Conservation (phyloP, 805 yeast genomes). For the Zygotorulaspora chibaensis region DNA sequence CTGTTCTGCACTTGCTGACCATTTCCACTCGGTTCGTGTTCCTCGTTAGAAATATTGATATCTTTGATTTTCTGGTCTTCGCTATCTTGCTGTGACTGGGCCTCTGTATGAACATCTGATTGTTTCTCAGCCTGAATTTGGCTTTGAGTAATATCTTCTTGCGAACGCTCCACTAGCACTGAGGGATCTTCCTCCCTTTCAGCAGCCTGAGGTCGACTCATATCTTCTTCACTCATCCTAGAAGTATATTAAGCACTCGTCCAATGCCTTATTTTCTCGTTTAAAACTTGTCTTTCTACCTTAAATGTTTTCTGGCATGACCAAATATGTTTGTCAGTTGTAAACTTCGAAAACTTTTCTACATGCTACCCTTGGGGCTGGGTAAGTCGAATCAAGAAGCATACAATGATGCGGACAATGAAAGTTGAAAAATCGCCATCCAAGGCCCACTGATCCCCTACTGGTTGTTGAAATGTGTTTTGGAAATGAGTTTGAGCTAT, state of each 20-base stretch:
- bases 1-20: not conserved
- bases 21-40: not conserved
- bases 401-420: too few species aligned
- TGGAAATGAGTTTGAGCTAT: slow-evolving; percentile 16
- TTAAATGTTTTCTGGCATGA: not conserved
- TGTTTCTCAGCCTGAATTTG: not conserved
- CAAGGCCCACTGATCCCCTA: too few species aligned
- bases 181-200: not conserved
- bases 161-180: not conserved
- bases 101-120: not conserved
- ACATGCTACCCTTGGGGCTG: not conserved
- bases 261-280: not conserved
- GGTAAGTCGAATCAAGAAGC: not conserved
- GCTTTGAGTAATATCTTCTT: not conserved
- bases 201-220: not conserved
- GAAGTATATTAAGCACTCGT: not conserved
- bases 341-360: not conserved
- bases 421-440: too few species aligned
- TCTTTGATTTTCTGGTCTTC: too few species aligned
- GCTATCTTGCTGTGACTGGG: not conserved
- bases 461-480: not conserved
- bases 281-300: not conserved
- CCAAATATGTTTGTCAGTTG: not conserved
- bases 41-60: not conserved
- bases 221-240: slow-evolving; percentile 3